A percentile compares a stretch with the other conserved stretches of the same genome.
Evolutionary conservation across 2,329 filamentous ascomycete species (phyloP).

Genomic region (Aspergillus sp.): DNA sequence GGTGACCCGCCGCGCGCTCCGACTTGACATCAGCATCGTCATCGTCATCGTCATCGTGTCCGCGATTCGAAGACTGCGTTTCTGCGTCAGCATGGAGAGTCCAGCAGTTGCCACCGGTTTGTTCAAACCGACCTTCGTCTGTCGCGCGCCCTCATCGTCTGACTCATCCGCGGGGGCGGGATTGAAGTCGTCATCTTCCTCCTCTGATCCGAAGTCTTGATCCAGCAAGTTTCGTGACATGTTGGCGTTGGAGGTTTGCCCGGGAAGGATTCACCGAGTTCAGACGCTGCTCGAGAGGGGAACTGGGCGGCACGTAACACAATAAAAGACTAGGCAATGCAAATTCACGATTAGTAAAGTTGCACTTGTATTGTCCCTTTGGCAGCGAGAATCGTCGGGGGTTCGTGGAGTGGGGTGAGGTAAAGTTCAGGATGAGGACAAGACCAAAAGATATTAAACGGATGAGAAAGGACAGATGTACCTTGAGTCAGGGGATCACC

Average conservation of each 20-base stretch:
- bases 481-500: no score
- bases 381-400: no score
- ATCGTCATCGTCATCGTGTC: conserved; percentile 42
- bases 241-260: conserved; percentile 4
- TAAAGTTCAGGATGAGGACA: no score
- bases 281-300: neutral
- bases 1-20: conserved; percentile 9
- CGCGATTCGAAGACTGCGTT: conserved; percentile 25
- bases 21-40: conserved; percentile 46
- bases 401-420: no score
- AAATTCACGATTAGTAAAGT: no score
- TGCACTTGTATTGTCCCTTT: no score
- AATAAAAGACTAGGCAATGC: no score
- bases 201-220: conserved; percentile 56
- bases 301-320: no score
- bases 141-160: conserved; percentile 61
- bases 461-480: no score
- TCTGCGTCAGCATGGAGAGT: conserved; percentile 8
- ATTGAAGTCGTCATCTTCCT: conserved; percentile 88
- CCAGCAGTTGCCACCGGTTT: conserved; percentile 8
- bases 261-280: neutral
- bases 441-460: no score
- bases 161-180: conserved; percentile 72
- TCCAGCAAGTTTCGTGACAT: conserved; percentile 48
- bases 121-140: conserved; percentile 25